Base-by-base conservation (phyloP, 306 rosid species). In the Glycine latifolia region DNA sequence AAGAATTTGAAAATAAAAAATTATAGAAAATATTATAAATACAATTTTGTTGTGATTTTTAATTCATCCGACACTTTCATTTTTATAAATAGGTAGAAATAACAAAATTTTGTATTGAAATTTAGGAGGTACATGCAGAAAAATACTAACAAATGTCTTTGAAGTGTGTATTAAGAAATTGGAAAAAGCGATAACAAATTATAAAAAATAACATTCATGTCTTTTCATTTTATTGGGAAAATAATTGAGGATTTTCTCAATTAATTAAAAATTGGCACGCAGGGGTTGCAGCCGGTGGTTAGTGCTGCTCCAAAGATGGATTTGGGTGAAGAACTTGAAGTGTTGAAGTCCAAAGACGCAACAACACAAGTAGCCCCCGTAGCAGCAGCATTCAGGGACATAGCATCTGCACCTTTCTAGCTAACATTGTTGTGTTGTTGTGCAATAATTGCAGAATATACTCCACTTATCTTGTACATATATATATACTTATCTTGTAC, bases 271-370 rank as follows among this genome's bases (percentile, higher is more conserved):
- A 26, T 26, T 26, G 31, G 31, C 31, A 26, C 31, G 79, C 84
- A 93, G 98, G 98, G 98, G 3, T 77, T 91, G 79, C 14, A 89
- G 65, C 89, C 97, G 49, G 92, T 90, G 65, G 91, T 75, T 20
- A 80, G 87, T 44, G 87, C 37, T 56, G 82, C 48, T 33, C 50
- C 39, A 76, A 79, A 89, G 10, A 59, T 41, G 67, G 85, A 89
- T 61, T 62, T 13, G 13, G 74, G 13, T 1, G 85, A 81, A 72
- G 87, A 84, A 44, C 0, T 14, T 13, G 72, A 67, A 50, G 2
- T 13, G 12, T 10, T 65, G 74, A 53, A 16, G 20, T 48, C 63
- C 10, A 17, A 74, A 63, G 77, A 50, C 13, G 48, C 70, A 2
- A n/a, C 31, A 11, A 39, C 58, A 13, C 61, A 35, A 33, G 39